Evolutionary conservation across 228 moss, liverwort and hornwort genomes (phyloP), one percentile per base, ranked within the genome.

Genomic region (Sphagnum magellanicum): DNA sequence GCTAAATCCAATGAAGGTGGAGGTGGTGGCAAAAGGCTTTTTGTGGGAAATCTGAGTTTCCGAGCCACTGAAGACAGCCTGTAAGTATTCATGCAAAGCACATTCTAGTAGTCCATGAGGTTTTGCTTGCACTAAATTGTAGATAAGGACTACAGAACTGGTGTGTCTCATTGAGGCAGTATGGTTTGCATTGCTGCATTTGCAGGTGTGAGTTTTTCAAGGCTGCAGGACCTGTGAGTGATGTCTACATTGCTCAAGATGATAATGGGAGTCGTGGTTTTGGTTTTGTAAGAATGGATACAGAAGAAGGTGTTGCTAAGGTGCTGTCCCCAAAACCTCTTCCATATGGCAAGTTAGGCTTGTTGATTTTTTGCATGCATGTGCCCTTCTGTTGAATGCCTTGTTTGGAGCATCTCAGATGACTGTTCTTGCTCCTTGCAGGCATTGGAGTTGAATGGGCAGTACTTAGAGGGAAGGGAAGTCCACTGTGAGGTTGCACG

Each of bases 21-120:
- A 16, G 16, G 5, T 5, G 93, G 97, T 16, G 86, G 86, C 80
- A 89, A 75, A 58, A 98, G 93, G 0, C 60, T 98, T 4, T 93
- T 93, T 32, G 82, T 98, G 69, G 89, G 84, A 77, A 98, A 98
- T 60, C 60, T 98, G 73, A 87, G 91, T 2, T 98, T 90, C 90
- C 89, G 82, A 6, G 83, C 68, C 0, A 73, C 55, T 4, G 53
- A 74, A 48, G 97, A 93, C 46, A 60, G 15, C 11, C 74, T 98
- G 97, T 94, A 73, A 69, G 88, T 75, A n/a, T 47, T 66, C n/a
- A 32, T 32, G 32, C 32, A 32, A 32, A 32, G 32, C 32, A 32
- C 32, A 32, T 32, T 32, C 3, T 32, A 32, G 32, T 32, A 32
- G 32, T 32, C 32, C 32, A 32, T 32, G 32, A 32, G 2, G 2